These are phyloP conservation scores for Blepharisma japonicum DNA, from an alignment of 73 alveolate species.

Conservation along the genomic window DNA sequence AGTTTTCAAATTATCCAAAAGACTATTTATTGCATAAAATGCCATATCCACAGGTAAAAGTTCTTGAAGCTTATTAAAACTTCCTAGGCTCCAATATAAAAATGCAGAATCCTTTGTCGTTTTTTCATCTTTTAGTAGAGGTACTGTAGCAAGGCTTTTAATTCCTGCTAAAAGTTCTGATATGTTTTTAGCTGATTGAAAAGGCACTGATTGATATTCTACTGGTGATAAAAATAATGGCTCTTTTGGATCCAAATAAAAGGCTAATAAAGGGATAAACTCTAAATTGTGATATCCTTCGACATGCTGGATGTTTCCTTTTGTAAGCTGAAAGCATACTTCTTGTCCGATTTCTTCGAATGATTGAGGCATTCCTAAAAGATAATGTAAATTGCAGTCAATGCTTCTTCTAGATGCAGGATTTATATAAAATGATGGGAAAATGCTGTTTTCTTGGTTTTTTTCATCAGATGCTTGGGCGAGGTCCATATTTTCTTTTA, in stretches of 20 bases:
- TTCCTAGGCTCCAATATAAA: conserved; percentile 5
- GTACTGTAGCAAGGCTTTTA: not conserved
- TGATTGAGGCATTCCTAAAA: not conserved
- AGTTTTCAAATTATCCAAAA: not conserved
- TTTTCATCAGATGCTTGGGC: not conserved
- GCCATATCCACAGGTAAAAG: not conserved
- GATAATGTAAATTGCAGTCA: conserved; percentile 2
- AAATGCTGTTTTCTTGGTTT: not conserved
- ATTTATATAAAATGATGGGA: not conserved
- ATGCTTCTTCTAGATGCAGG: not conserved
- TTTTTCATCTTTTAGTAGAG: not conserved
- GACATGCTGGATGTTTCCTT: not conserved
- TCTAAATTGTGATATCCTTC: not conserved
- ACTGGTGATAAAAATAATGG: conserved; percentile 12
- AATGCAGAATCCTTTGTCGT: conserved; percentile 13
- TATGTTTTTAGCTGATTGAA: not conserved
- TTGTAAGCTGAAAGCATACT: not conserved
- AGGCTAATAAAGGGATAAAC: not conserved
- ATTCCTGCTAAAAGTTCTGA: not conserved
- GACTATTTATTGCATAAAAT: conserved; percentile 15
- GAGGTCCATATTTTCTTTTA: not conserved
- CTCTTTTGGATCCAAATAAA: conserved; percentile 2
- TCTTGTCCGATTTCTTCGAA: conserved; percentile 1
- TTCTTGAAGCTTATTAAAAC: not conserved
- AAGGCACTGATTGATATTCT: not conserved